A percentile compares a stretch with the other conserved stretches of the same genome.
These are phyloP conservation scores for Mimosa pudica DNA, from an alignment of 306 rosid species.

Conservation along the genomic window DNA sequence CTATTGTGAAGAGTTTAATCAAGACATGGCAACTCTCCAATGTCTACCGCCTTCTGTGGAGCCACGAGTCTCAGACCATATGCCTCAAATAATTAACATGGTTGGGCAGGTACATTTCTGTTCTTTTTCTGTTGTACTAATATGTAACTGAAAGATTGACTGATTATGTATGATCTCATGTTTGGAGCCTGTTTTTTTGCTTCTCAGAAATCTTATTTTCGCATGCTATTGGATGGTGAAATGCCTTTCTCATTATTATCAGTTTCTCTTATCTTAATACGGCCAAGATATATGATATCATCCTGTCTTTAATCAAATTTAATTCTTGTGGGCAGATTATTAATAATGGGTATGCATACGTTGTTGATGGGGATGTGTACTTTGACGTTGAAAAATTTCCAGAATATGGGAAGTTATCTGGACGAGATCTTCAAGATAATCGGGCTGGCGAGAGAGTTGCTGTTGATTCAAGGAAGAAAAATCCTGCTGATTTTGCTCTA, in stretches of 20 bases:
- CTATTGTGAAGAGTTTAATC: conserved; percentile 75
- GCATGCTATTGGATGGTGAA: conserved; percentile 14
- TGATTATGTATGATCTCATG: conserved; percentile 12
- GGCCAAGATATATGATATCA: conserved; percentile 24
- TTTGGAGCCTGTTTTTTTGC: conserved; percentile 18
- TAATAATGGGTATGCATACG: conserved; percentile 81
- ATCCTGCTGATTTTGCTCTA: conserved; percentile 97
- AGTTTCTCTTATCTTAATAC: conserved; percentile 18
- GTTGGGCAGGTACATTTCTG: conserved; percentile 67
- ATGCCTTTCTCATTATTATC: conserved; percentile 17
- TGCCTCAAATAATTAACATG: conserved; percentile 86
- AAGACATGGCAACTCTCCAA: conserved; percentile 73
- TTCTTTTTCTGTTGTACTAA: conserved; percentile 2
- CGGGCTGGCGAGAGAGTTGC: conserved; percentile 97
- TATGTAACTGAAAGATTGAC: conserved; percentile 15
- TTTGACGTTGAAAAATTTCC: conserved; percentile 79
- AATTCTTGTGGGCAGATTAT: conserved; percentile 70
- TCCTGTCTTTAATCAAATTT: conserved; percentile 36
- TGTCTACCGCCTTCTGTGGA: conserved; percentile 87
- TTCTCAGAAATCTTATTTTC: conserved; percentile 29
- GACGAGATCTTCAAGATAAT: conserved; percentile 86
- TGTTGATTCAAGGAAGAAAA: conserved; percentile 86
- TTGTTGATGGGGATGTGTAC: conserved; percentile 88
- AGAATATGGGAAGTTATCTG: conserved; percentile 79
- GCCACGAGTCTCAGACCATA: conserved; percentile 92